These are phyloP conservation scores for Hemileia vastatrix DNA, from an alignment of 1,284 basidiomycete species.

Conservation along the genomic window DNA sequence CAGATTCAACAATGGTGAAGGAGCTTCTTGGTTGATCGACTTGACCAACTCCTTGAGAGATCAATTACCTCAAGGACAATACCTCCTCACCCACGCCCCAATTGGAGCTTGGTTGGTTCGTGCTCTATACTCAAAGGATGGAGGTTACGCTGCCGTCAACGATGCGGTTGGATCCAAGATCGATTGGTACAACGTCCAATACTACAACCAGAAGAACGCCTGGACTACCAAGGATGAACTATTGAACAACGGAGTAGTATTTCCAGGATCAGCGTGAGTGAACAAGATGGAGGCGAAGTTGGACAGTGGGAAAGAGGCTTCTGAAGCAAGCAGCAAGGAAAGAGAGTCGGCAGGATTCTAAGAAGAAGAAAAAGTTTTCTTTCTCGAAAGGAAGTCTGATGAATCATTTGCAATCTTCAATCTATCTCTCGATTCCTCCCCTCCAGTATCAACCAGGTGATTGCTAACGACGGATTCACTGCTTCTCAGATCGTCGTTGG, in stretches of 20 bases:
- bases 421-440: not conserved
- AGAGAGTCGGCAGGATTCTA: no score
- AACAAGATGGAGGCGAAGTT: no score
- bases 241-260: not conserved
- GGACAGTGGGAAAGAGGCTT: no score
- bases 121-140: not conserved
- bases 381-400: no score
- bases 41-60: not conserved
- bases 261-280: no score
- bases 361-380: no score
- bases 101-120: not conserved
- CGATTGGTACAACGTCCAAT: not conserved
- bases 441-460: not conserved
- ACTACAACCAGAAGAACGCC: not conserved
- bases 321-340: not conserved
- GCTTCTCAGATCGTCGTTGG: not conserved
- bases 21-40: not conserved
- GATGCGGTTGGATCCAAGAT: not conserved
- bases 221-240: not conserved
- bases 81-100: not conserved
- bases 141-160: not conserved
- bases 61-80: not conserved
- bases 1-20: not conserved
- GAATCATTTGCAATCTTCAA: no score
- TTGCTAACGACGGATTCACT: not conserved